phyloP scores from a whole-genome alignment of 179 eudicot species.

The Spergularia azorica region DNA sequence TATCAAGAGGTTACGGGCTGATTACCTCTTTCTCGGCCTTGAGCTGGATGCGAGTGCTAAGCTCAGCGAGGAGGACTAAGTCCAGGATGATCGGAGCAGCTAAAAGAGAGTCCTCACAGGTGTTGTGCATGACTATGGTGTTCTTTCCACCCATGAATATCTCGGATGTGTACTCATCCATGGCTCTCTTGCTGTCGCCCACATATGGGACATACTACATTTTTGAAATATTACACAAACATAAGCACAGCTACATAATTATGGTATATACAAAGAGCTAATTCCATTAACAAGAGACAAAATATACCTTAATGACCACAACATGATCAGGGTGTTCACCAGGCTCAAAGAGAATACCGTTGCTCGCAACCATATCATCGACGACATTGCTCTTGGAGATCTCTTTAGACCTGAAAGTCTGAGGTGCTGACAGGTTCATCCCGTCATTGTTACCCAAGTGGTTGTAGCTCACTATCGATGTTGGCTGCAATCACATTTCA shows the following conservation, averaged over 20 bases:
- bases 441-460: conserved; percentile 98
- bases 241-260: background rate
- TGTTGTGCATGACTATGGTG: conserved; percentile 95
- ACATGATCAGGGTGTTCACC: conserved; percentile 99
- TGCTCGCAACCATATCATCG: conserved; percentile 98
- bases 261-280: background rate
- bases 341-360: conserved; percentile 85
- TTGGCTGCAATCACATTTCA: conserved; percentile 57
- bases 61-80: conserved; percentile 90
- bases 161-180: conserved; percentile 98
- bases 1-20: background rate
- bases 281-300: background rate
- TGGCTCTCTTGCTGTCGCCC: conserved; percentile 97
- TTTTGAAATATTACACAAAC: conserved; percentile 5
- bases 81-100: conserved; percentile 97
- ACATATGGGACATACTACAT: conserved; percentile 91
- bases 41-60: conserved; percentile 82
- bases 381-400: conserved; percentile 97
- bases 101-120: conserved; percentile 90
- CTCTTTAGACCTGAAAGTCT: conserved; percentile 95
- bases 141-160: conserved; percentile 94
- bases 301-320: conserved; percentile 89
- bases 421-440: conserved; percentile 98
- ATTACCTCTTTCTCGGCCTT: conserved; percentile 82
- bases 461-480: conserved; percentile 97